Percentiles rank a stretch among this genome's conserved stretches.
These are phyloP conservation scores for Phialocephala subalpina DNA, from an alignment of 2,329 filamentous ascomycete genomes.

Conservation along the genomic window DNA sequence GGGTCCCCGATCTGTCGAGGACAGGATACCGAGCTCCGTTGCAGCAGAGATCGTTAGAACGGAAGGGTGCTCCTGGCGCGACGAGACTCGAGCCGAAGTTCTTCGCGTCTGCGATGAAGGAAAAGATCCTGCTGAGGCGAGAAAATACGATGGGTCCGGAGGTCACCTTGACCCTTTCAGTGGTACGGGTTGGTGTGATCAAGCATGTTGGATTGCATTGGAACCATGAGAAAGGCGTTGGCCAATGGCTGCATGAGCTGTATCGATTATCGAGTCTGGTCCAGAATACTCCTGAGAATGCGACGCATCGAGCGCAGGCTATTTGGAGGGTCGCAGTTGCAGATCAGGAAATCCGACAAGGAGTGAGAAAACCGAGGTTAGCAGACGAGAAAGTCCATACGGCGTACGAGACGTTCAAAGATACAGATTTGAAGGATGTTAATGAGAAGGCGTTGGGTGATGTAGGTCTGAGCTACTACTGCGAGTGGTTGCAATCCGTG, in stretches of 20 bases:
- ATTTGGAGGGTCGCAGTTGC: constrained; percentile 25
- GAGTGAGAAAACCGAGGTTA: constrained; percentile 23
- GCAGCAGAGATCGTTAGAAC: constrained; percentile 24
- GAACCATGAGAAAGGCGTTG: constrained; percentile 16
- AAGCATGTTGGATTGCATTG: constrained; percentile 23
- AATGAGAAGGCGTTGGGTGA: constrained; percentile 18
- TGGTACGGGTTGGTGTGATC: constrained; percentile 17
- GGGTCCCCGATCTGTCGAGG: constrained; percentile 28
- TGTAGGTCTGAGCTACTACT: constrained; percentile 22
- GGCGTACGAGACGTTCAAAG: constrained; percentile 16
- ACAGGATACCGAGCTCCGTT: constrained; percentile 17
- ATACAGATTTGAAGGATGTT: constrained; percentile 12
- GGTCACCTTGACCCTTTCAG: constrained; percentile 14
- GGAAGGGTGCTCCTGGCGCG: constrained; percentile 1
- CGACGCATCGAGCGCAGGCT: constrained; percentile 4
- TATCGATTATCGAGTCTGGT: constrained; percentile 17
- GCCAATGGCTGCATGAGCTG: constrained; percentile 26
- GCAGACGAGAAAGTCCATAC: constrained; percentile 21
- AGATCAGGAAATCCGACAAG: constrained; percentile 26
- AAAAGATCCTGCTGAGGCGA: constrained; percentile 13
- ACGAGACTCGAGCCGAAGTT: constrained; percentile 24
- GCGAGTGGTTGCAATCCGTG: constrained; percentile 18
- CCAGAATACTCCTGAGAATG: neutral
- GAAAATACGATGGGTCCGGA: constrained; percentile 10
- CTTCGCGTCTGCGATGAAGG: constrained; percentile 21